Conservation (phyloP, 495 filamentous ascomycete genomes). For the Annulohypoxylon maeteangense region DNA sequence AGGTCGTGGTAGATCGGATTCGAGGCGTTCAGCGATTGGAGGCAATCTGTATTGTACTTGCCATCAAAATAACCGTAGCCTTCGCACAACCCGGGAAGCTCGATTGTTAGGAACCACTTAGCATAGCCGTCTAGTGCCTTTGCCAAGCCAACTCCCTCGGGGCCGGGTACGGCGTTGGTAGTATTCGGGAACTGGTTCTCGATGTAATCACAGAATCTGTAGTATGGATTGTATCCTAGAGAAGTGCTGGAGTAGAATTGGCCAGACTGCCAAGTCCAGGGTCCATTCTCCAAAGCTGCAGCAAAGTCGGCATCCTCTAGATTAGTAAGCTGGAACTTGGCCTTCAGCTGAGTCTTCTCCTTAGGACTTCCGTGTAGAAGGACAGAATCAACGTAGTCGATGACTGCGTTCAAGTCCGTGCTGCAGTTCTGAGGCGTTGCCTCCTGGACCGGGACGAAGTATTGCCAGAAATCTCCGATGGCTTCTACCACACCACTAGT, state of each 20-base stretch:
- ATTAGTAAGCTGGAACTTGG: conserved; percentile 65
- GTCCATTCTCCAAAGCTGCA: conserved; percentile 62
- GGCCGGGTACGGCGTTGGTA: conserved; percentile 47
- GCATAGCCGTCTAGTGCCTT: conserved; percentile 63
- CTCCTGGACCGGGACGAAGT: conserved; percentile 70
- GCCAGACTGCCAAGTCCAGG: conserved; percentile 66
- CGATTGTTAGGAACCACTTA: conserved; percentile 60
- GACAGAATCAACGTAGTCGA: conserved; percentile 66
- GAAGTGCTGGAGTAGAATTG: conserved; percentile 54
- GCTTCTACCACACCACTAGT: conserved; percentile 72
- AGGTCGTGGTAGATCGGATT: conserved; percentile 68
- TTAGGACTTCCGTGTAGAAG: conserved; percentile 54
- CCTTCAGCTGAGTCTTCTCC: conserved; percentile 64
- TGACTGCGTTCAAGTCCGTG: conserved; percentile 63
- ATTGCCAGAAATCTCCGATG: conserved; percentile 72
- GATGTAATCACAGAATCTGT: conserved; percentile 61
- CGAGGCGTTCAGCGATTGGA: conserved; percentile 66
- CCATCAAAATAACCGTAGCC: conserved; percentile 60
- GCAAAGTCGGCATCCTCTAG: conserved; percentile 70
- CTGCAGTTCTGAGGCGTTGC: conserved; percentile 74
- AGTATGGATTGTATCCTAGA: conserved; percentile 62
- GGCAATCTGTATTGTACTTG: conserved; percentile 61
- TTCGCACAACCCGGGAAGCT: conserved; percentile 59
- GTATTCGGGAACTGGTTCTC: conserved; percentile 49
- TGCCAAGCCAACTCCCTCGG: conserved; percentile 57